phyloP scores from a whole-genome alignment of 768 basidiomycete species.

The Symmetrospora coprosmae region DNA sequence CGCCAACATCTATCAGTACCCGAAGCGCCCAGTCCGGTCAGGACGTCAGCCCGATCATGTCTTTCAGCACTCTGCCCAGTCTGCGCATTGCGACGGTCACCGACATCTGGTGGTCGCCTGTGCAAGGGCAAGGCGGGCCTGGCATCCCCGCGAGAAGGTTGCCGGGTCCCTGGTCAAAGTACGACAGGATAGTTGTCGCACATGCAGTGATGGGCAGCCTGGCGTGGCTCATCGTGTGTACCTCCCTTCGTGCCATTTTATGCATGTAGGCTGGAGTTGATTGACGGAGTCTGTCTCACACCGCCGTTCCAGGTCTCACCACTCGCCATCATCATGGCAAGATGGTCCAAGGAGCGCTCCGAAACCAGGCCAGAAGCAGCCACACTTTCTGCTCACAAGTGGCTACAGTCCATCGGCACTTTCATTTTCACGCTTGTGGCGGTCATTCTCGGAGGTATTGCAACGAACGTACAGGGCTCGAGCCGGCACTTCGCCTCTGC shows the following conservation, averaged over 20 bases:
- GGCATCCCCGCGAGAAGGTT: too few relatives aligned
- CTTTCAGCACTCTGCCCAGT: too few relatives aligned
- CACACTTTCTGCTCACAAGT: too few relatives aligned
- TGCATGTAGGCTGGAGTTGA: background rate
- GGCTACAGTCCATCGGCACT: background rate
- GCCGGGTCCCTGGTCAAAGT: background rate
- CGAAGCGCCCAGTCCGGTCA: too few relatives aligned
- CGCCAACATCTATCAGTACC: too few relatives aligned
- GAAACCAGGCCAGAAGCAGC: too few relatives aligned
- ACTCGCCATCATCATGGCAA: background rate
- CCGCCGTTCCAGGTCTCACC: constrained; percentile 8
- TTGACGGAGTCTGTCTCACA: background rate
- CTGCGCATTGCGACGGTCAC: too few relatives aligned
- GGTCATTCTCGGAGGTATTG: background rate
- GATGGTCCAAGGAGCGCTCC: too few relatives aligned
- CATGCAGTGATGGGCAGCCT: constrained; percentile 12
- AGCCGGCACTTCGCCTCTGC: background rate
- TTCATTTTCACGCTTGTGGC: background rate
- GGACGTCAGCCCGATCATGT: too few relatives aligned
- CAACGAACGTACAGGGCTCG: background rate
- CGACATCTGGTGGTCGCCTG: too few relatives aligned
- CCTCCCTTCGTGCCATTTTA: background rate
- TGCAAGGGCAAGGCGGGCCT: too few relatives aligned
- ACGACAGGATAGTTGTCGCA: constrained; percentile 4
- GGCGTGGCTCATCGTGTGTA: constrained; percentile 18